These are phyloP conservation scores for Wickerhamiella spandovensis DNA, from an alignment of 805 yeast species.

Conservation along the genomic window DNA sequence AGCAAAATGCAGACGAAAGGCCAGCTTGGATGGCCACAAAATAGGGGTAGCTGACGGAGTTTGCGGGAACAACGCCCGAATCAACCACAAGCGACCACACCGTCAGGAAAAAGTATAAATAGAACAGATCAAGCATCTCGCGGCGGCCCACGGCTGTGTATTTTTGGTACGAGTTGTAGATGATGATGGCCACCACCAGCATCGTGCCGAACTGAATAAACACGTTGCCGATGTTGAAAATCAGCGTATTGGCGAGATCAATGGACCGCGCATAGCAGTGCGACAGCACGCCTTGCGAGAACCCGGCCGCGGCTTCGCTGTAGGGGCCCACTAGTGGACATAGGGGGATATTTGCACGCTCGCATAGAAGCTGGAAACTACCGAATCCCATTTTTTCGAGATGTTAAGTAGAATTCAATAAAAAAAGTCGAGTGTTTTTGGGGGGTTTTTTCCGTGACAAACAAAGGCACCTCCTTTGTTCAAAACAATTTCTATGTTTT, in stretches of 20 bases:
- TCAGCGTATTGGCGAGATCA: slow-evolving; percentile 78
- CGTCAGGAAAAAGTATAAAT: slow-evolving; percentile 42
- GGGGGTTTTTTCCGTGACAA: too few species aligned
- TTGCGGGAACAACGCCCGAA: slow-evolving; percentile 86
- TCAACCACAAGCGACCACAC: slow-evolving; percentile 67
- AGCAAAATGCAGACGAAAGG: slow-evolving; percentile 54
- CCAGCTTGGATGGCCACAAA: slow-evolving; percentile 77
- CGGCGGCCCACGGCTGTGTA: slow-evolving; percentile 90
- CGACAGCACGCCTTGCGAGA: slow-evolving; percentile 51
- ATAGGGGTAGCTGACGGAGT: slow-evolving; percentile 59
- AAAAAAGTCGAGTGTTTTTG: too few species aligned
- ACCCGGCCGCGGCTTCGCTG: slow-evolving; percentile 11
- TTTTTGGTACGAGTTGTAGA: slow-evolving; percentile 66
- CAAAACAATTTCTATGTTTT: too few species aligned
- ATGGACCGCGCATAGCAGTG: slow-evolving; percentile 76
- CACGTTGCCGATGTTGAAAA: slow-evolving; percentile 79
- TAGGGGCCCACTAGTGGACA: slow-evolving; percentile 61
- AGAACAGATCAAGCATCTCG: slow-evolving; percentile 68
- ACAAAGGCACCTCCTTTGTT: too few species aligned
- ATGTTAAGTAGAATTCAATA: too few species aligned
- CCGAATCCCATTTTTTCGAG: slow-evolving; percentile 27
- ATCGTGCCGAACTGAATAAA: slow-evolving; percentile 71
- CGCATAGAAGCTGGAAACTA: slow-evolving; percentile 48
- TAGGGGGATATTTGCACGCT: slow-evolving; percentile 58
- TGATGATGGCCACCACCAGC: slow-evolving; percentile 48